A percentile compares a stretch with the other conserved stretches of the same genome.
phyloP scores from a whole-genome alignment of 2,329 filamentous ascomycete species.

The Fusarium torulosum region DNA sequence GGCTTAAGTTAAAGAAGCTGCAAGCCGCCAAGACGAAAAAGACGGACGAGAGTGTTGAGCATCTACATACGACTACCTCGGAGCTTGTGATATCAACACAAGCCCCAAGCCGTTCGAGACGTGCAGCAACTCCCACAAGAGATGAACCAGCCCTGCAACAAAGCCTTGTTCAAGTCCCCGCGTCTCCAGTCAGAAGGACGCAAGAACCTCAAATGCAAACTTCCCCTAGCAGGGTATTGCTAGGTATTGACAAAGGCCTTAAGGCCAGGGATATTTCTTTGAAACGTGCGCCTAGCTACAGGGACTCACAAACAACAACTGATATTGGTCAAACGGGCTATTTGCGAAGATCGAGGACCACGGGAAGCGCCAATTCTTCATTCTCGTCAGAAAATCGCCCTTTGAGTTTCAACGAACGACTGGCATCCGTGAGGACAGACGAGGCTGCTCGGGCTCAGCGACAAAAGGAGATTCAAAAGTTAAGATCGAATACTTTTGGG shows the following conservation, averaged over 20 bases:
- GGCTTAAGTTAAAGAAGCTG: constrained; percentile 87
- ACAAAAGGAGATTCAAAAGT: constrained; percentile 64
- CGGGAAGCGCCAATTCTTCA: constrained; percentile 47
- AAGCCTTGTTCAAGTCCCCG: constrained; percentile 77
- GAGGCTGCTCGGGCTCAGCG: constrained; percentile 65
- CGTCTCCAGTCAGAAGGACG: constrained; percentile 75
- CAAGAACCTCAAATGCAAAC: constrained; percentile 66
- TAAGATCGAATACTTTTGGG: constrained; percentile 68
- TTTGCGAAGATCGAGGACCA: constrained; percentile 60
- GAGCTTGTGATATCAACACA: constrained; percentile 44
- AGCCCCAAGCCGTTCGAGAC: constrained; percentile 37
- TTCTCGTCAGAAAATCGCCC: constrained; percentile 54
- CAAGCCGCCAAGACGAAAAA: constrained; percentile 66
- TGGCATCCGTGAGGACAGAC: constrained; percentile 76
- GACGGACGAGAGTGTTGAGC: constrained; percentile 36
- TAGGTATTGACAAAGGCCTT: constrained; percentile 92
- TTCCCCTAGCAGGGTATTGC: constrained; percentile 82
- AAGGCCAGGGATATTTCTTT: constrained; percentile 86
- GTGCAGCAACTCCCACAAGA: constrained; percentile 49
- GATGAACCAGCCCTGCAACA: constrained; percentile 45
- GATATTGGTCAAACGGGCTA: constrained; percentile 52
- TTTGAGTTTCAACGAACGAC: constrained; percentile 83
- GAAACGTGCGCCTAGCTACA: constrained; percentile 73
- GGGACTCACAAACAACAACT: constrained; percentile 41
- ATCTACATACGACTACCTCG: constrained; percentile 34